These are phyloP conservation scores for Plasmodium billcollinsi DNA, from an alignment of 169 alveolate genomes.

Conservation along the genomic window DNA sequence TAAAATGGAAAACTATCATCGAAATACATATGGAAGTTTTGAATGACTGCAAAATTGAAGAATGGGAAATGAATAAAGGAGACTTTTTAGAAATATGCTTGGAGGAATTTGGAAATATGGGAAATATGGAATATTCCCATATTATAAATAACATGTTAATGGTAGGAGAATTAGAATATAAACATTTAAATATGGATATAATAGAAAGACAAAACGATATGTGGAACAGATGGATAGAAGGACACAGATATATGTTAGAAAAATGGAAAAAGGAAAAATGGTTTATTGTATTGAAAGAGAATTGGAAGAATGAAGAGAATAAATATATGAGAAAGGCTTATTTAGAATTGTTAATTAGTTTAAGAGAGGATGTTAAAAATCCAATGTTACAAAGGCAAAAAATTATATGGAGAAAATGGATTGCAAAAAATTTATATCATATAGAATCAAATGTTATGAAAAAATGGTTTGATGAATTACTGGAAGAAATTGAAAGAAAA, in stretches of 20 bases:
- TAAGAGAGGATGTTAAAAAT: neutral
- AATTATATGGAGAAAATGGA: neutral
- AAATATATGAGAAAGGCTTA: neutral
- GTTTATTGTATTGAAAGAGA: neutral
- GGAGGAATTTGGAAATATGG: neutral
- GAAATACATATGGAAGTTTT: neutral
- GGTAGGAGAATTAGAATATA: neutral
- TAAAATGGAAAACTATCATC: neutral
- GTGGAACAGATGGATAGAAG: neutral
- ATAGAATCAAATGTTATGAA: neutral
- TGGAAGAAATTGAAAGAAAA: neutral
- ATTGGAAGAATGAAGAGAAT: neutral
- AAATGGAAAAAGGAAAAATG: neutral
- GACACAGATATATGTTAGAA: neutral
- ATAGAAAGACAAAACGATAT: neutral
- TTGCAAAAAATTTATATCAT: neutral
- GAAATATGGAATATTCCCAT: neutral
- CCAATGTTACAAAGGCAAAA: neutral
- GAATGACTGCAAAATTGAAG: neutral
- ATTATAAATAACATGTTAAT: neutral
- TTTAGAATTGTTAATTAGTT: neutral
- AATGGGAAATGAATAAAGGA: neutral
- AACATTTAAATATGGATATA: neutral
- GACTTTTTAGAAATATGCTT: neutral
- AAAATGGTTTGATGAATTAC: neutral